Conservation (phyloP, 805 yeast genomes). For the Cyberlindnera nakhonratchasimensis region DNA sequence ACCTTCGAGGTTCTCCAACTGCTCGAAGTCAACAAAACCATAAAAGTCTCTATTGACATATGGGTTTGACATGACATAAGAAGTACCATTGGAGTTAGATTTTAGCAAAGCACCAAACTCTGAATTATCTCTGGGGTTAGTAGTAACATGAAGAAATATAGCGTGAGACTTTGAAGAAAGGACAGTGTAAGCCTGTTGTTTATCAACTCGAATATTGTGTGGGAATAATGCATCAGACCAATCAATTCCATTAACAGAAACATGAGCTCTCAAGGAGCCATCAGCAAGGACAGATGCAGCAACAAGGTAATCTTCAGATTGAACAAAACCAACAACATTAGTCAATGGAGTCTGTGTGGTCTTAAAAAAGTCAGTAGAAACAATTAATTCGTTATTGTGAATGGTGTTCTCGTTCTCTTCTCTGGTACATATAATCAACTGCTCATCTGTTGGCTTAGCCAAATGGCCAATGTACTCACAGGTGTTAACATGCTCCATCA, state of each 20-base stretch:
- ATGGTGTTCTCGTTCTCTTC: slow-evolving; percentile 32
- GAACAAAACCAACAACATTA: slow-evolving; percentile 68
- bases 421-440: slow-evolving; percentile 65
- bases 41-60: slow-evolving; percentile 67
- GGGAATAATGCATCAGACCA: slow-evolving; percentile 86
- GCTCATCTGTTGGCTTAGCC: slow-evolving; percentile 39
- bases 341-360: slow-evolving; percentile 42
- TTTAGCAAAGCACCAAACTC: slow-evolving; percentile 82
- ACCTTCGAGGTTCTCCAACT: slow-evolving; percentile 81
- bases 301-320: slow-evolving; percentile 65
- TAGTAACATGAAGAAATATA: slow-evolving; percentile 80
- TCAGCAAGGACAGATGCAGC: slow-evolving; percentile 60
- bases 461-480: slow-evolving; percentile 73
- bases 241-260: slow-evolving; percentile 70
- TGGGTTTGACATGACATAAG: slow-evolving; percentile 64
- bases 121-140: slow-evolving; percentile 42
- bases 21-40: slow-evolving; percentile 90
- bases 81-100: slow-evolving; percentile 89
- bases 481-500: slow-evolving; percentile 48
- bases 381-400: slow-evolving; percentile 32
- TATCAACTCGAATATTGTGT: slow-evolving; percentile 51
- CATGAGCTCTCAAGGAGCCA: slow-evolving; percentile 58
- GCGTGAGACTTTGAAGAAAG: slow-evolving; percentile 70
- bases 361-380: slow-evolving; percentile 25
- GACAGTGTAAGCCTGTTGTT: slow-evolving; percentile 73